These are phyloP conservation scores for Kwoniella dendrophila DNA, from an alignment of 768 basidiomycete genomes.

Conservation along the genomic window DNA sequence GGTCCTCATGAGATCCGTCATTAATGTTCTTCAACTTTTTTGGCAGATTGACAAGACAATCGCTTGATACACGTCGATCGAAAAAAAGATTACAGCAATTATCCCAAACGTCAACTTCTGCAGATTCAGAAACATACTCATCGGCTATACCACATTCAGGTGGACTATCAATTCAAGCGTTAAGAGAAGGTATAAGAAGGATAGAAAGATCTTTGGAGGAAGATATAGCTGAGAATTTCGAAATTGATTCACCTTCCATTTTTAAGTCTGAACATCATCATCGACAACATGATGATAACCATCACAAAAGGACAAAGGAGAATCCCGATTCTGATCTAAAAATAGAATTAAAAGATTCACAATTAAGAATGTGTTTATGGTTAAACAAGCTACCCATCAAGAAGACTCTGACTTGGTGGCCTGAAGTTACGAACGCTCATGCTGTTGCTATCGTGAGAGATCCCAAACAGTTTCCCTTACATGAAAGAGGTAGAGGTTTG, in stretches of 20 bases:
- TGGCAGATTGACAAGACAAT: constrained; percentile 27
- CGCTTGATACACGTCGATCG: constrained; percentile 34
- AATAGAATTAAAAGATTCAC: constrained; percentile 31
- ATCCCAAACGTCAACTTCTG: constrained; percentile 10
- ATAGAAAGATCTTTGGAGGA: constrained; percentile 38
- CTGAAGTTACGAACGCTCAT: constrained; percentile 45
- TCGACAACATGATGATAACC: background rate
- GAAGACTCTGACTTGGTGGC: constrained; percentile 47
- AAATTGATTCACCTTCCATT: constrained; percentile 16
- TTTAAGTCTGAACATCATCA: constrained; percentile 2
- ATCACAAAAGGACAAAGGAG: background rate
- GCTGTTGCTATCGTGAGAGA: constrained; percentile 47
- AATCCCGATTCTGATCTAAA: constrained; percentile 14
- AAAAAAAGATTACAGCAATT: constrained; percentile 31
- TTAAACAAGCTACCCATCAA: constrained; percentile 35
- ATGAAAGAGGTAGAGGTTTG: constrained; percentile 41
- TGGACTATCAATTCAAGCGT: constrained; percentile 33
- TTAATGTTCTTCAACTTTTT: background rate
- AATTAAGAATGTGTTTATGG: constrained; percentile 38
- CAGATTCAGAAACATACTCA: constrained; percentile 2
- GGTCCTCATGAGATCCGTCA: no score
- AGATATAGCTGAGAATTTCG: constrained; percentile 30
- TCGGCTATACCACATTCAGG: constrained; percentile 17
- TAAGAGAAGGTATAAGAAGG: constrained; percentile 33
- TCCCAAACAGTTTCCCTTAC: constrained; percentile 35